A percentile compares a stretch with the other conserved stretches of the same genome.
These are phyloP conservation scores for Diaporthe amygdali DNA, from an alignment of 2,329 filamentous ascomycete genomes.

Conservation along the genomic window DNA sequence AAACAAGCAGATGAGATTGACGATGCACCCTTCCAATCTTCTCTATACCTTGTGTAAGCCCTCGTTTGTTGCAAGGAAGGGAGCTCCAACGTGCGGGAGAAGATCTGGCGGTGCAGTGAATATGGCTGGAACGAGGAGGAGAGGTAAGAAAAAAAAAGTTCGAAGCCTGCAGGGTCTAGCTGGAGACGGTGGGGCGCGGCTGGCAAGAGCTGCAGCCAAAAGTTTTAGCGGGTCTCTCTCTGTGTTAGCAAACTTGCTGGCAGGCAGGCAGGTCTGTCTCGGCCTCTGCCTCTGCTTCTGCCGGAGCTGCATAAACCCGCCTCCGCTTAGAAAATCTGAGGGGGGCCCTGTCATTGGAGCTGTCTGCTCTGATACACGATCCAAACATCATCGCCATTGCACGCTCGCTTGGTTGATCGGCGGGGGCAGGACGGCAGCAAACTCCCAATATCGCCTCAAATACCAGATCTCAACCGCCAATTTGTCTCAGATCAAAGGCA, in stretches of 20 bases:
- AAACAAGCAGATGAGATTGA: neutral
- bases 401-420: constrained; percentile 1
- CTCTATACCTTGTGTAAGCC: neutral
- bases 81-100: constrained; percentile 29
- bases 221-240: neutral
- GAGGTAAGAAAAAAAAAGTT: constrained; percentile 20
- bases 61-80: constrained; percentile 26
- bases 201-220: neutral
- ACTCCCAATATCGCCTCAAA: neutral
- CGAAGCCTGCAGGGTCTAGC: constrained; percentile 20
- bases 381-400: constrained; percentile 10
- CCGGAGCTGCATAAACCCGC: constrained; percentile 17
- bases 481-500: neutral
- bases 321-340: constrained; percentile 17
- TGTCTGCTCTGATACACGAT: neutral
- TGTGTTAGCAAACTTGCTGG: neutral
- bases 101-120: constrained; percentile 28
- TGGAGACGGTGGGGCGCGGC: constrained; percentile 12
- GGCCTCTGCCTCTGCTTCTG: neutral
- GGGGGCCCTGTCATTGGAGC: neutral
- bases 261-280: neutral
- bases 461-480: neutral
- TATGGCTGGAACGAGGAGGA: constrained; percentile 17
- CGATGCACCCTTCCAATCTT: neutral
- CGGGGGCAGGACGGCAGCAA: constrained; percentile 16